Conservation (phyloP, 1,284 basidiomycete genomes). For the Taiwanofungus camphoratus region DNA sequence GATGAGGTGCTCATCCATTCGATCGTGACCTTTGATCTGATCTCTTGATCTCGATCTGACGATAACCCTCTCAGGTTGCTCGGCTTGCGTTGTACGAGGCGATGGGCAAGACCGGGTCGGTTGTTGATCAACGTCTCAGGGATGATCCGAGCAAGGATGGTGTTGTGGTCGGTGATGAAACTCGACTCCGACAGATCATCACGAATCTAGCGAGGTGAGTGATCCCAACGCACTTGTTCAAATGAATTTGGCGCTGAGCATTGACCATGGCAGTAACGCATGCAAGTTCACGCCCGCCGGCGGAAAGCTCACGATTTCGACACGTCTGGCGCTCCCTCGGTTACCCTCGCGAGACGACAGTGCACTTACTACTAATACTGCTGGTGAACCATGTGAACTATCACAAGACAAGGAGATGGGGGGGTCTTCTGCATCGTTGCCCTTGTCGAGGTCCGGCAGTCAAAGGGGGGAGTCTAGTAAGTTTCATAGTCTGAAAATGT, state of each 20-base stretch:
- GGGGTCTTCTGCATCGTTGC: too few species aligned
- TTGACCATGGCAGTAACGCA: conserved; percentile 46
- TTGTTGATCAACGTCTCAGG: conserved; percentile 34
- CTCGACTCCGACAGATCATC: conserved; percentile 74
- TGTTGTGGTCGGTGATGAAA: conserved; percentile 73
- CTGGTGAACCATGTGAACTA: neutral
- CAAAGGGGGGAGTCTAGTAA: too few species aligned
- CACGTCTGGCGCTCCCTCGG: conserved; percentile 48
- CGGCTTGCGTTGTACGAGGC: conserved; percentile 53
- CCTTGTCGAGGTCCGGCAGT: too few species aligned
- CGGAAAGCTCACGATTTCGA: conserved; percentile 57
- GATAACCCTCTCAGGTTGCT: conserved; percentile 35
- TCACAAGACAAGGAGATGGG: too few species aligned
- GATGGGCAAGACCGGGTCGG: conserved; percentile 40
- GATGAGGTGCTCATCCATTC: conserved; percentile 46
- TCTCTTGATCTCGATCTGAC: neutral
- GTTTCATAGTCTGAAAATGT: too few species aligned
- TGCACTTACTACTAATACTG: conserved; percentile 4
- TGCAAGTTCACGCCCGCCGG: conserved; percentile 79
- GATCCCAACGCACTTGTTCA: conserved; percentile 3
- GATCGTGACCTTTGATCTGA: neutral
- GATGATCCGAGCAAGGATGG: conserved; percentile 51
- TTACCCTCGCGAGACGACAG: conserved; percentile 3
- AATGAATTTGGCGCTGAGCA: neutral
- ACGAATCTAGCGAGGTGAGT: conserved; percentile 70